A percentile compares a stretch with the other conserved stretches of the same genome.
Evolutionary conservation across 2,329 filamentous ascomycete species (phyloP).

Genomic region (Aspergillus sp.): DNA sequence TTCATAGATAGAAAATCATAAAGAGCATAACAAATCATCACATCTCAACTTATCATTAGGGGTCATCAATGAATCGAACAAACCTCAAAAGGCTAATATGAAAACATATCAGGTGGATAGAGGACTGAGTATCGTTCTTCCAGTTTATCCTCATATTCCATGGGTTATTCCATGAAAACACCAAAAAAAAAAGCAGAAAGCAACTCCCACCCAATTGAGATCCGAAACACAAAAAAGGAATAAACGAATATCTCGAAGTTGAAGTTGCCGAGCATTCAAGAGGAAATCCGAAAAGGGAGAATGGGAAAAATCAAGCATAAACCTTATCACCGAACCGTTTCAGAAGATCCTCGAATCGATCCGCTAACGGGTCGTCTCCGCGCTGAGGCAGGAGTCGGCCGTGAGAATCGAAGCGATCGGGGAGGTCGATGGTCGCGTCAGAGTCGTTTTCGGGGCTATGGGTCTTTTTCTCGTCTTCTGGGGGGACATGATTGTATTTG

Average conservation of each 20-base stretch:
- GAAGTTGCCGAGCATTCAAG: background rate
- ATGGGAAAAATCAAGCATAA: slow-evolving; percentile 17
- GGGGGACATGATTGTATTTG: background rate
- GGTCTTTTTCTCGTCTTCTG: background rate
- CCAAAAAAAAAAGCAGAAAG: background rate
- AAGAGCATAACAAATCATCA: background rate
- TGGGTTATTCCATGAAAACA: background rate
- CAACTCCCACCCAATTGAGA: too few relatives aligned
- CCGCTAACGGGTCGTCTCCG: slow-evolving; percentile 33
- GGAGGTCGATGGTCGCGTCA: slow-evolving; percentile 46
- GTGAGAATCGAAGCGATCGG: slow-evolving; percentile 44
- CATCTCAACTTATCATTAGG: background rate
- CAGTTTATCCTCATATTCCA: too few relatives aligned
- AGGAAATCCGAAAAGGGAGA: background rate
- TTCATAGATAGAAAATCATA: background rate
- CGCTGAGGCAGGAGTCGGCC: slow-evolving; percentile 37
- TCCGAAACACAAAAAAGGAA: too few relatives aligned
- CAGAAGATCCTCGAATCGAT: slow-evolving; percentile 37
- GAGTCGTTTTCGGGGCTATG: slow-evolving; percentile 31
- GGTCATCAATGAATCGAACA: background rate
- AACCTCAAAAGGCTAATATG: background rate
- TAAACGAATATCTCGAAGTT: background rate
- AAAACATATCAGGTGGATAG: too few relatives aligned
- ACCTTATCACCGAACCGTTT: slow-evolving; percentile 26
- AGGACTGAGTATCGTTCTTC: too few relatives aligned